phyloP scores from a whole-genome alignment of 2,329 filamentous ascomycete genomes.

The Nectriaceae sp. region DNA sequence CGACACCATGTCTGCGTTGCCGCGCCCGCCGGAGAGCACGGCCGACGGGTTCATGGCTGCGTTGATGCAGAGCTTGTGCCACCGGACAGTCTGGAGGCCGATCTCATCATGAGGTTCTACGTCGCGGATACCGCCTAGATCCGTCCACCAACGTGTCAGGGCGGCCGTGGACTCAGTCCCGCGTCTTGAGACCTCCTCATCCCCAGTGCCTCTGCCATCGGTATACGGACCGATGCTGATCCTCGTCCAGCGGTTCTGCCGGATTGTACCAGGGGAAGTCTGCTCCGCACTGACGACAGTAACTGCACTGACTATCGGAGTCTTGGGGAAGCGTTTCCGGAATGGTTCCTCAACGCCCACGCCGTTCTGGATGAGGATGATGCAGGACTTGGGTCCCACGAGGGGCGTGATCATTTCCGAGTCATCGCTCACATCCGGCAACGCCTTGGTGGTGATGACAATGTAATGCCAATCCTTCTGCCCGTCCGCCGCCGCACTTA shows the following conservation, averaged over 20 bases:
- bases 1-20: slow-evolving; percentile 66
- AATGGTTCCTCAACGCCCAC: slow-evolving; percentile 72
- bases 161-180: slow-evolving; percentile 46
- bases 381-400: slow-evolving; percentile 53
- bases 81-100: slow-evolving; percentile 69
- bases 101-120: slow-evolving; percentile 65
- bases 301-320: slow-evolving; percentile 66
- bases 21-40: slow-evolving; percentile 64
- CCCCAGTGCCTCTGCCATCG: slow-evolving; percentile 44
- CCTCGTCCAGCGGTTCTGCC: slow-evolving; percentile 74
- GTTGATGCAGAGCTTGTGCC: slow-evolving; percentile 79
- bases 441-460: slow-evolving; percentile 69
- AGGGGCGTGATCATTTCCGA: slow-evolving; percentile 62
- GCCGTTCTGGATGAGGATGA: slow-evolving; percentile 72
- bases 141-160: slow-evolving; percentile 56
- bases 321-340: slow-evolving; percentile 58
- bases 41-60: slow-evolving; percentile 74
- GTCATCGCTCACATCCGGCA: slow-evolving; percentile 65
- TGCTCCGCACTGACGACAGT: slow-evolving; percentile 72
- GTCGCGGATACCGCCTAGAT: slow-evolving; percentile 63
- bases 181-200: slow-evolving; percentile 32
- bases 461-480: slow-evolving; percentile 57
- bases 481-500: slow-evolving; percentile 48
- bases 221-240: slow-evolving; percentile 70
- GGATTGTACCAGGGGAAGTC: slow-evolving; percentile 60